Percentiles rank a stretch among this genome's conserved stretches.
phyloP scores from a whole-genome alignment of 768 basidiomycete species.

The Tubosaeta sp. region DNA sequence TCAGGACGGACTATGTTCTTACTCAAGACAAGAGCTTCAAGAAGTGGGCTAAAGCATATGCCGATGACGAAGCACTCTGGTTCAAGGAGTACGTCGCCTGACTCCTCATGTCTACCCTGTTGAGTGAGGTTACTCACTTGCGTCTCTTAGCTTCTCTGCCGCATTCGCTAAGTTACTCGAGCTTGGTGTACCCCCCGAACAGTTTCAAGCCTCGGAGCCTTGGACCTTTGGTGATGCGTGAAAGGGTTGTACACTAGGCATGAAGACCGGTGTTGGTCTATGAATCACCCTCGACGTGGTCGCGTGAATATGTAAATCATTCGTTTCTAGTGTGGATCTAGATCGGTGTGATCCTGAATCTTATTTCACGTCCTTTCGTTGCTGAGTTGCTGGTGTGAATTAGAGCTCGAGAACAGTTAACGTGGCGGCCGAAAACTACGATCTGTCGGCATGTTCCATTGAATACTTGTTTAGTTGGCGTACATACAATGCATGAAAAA shows the following conservation, averaged over 20 bases:
- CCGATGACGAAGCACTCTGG: conserved; percentile 79
- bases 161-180: conserved; percentile 81
- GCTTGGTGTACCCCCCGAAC: conserved; percentile 83
- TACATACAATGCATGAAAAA: too few relatives aligned
- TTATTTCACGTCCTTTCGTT: neutral
- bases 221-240: conserved; percentile 54
- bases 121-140: neutral
- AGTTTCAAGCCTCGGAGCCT: conserved; percentile 68
- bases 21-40: conserved; percentile 90
- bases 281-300: neutral
- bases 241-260: too few relatives aligned
- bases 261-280: neutral
- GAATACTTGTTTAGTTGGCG: neutral
- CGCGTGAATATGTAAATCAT: neutral
- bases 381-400: neutral
- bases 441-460: neutral
- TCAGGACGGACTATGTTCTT: conserved; percentile 82
- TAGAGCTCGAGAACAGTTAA: neutral
- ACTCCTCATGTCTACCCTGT: neutral
- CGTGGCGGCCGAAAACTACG: neutral
- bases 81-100: conserved; percentile 78
- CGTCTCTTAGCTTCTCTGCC: conserved; percentile 64
- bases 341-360: neutral
- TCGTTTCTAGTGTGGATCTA: neutral
- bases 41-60: conserved; percentile 84